phyloP scores from a whole-genome alignment of 2,329 filamentous ascomycete species.

The Calonectria hongkongensis region DNA sequence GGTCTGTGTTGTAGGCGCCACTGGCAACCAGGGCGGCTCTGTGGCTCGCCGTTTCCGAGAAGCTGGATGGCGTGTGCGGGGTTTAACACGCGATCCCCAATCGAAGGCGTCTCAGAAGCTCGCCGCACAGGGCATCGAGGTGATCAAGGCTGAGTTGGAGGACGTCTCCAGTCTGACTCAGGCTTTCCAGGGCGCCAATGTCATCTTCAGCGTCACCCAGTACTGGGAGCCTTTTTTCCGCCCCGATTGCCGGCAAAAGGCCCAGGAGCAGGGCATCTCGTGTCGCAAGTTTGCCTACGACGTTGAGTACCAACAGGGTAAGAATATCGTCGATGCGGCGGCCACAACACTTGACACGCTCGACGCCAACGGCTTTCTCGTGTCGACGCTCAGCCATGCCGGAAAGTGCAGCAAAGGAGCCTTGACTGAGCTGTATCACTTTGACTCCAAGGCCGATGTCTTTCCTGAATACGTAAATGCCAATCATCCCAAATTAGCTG shows the following conservation, averaged over 20 bases:
- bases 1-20: conserved; percentile 68
- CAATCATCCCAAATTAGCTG: conserved; percentile 65
- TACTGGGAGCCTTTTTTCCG: conserved; percentile 73
- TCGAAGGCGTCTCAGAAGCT: conserved; percentile 64
- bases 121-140: conserved; percentile 64
- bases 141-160: conserved; percentile 66
- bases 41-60: conserved; percentile 69
- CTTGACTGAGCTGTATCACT: conserved; percentile 71
- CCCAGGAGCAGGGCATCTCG: conserved; percentile 61
- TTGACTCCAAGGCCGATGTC: conserved; percentile 71
- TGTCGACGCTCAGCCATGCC: conserved; percentile 71
- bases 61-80: conserved; percentile 66
- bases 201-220: conserved; percentile 74
- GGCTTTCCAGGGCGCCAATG: conserved; percentile 66
- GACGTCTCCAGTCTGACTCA: conserved; percentile 61
- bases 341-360: conserved; percentile 63
- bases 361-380: conserved; percentile 69
- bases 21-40: conserved; percentile 71
- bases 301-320: conserved; percentile 64
- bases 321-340: conserved; percentile 73
- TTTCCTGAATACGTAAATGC: conserved; percentile 67
- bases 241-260: conserved; percentile 63
- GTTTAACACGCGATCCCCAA: conserved; percentile 66
- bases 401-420: conserved; percentile 66
- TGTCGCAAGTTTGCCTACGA: conserved; percentile 68